Conservation (phyloP, 192 early-diverging fungal species). For the Coemansia sp. region DNA sequence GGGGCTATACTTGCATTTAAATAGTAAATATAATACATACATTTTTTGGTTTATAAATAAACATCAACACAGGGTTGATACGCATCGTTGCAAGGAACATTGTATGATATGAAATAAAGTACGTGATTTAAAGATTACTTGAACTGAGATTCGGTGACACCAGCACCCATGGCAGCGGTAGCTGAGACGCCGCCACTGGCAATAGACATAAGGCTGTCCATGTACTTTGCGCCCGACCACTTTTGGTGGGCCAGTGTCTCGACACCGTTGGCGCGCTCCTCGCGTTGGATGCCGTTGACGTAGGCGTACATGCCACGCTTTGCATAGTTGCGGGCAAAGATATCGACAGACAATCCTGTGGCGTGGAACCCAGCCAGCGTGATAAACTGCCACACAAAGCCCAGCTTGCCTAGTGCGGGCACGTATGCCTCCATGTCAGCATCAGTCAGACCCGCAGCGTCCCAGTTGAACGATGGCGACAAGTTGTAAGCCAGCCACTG, state of each 20-base stretch:
- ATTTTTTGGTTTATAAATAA: no score
- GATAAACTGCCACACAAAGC: slow-evolving; percentile 99
- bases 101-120: background rate
- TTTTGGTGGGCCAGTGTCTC: slow-evolving; percentile 93
- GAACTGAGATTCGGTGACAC: slow-evolving; percentile 86
- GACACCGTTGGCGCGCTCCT: slow-evolving; percentile 85
- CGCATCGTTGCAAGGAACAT: no score
- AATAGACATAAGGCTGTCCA: slow-evolving; percentile 87
- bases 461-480: slow-evolving; percentile 98
- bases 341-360: slow-evolving; percentile 80
- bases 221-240: slow-evolving; percentile 92
- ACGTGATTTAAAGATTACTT: slow-evolving; percentile 22
- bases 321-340: slow-evolving; percentile 87
- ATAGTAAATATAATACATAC: no score
- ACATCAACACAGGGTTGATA: no score
- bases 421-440: slow-evolving; percentile 84
- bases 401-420: slow-evolving; percentile 77
- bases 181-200: slow-evolving; percentile 91
- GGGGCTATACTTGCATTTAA: no score
- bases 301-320: slow-evolving; percentile 92
- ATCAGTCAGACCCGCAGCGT: slow-evolving; percentile 92
- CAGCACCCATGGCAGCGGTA: slow-evolving; percentile 94
- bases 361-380: slow-evolving; percentile 95
- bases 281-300: slow-evolving; percentile 86
- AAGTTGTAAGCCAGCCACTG: slow-evolving; percentile 95